phyloP scores from a whole-genome alignment of 116 monocot genomes.

The Phalaenopsis hybrid region DNA sequence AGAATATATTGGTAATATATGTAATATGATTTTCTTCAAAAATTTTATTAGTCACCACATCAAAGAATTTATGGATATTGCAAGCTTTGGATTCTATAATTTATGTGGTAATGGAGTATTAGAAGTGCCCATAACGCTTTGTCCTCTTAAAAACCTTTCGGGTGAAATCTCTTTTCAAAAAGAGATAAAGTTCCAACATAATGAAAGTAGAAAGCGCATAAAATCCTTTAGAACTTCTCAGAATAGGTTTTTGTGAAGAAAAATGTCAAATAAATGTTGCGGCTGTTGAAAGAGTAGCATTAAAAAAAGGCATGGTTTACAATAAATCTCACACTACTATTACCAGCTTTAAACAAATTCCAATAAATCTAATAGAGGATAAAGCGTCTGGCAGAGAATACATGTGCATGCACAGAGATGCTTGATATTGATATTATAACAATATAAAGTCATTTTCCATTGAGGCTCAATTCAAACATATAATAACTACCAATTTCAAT shows the following conservation, averaged over 20 bases:
- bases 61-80: too few species aligned
- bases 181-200: background rate
- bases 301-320: background rate
- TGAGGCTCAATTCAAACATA: background rate
- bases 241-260: background rate
- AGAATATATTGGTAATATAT: too few species aligned
- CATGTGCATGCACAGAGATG: background rate
- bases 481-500: background rate
- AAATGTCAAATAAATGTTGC: background rate
- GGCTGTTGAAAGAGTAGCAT: background rate
- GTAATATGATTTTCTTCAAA: too few species aligned
- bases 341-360: background rate
- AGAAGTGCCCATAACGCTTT: too few species aligned
- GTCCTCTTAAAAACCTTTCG: too few species aligned
- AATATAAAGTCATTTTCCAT: background rate
- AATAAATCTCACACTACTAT: background rate
- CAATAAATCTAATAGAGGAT: background rate
- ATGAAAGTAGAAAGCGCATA: background rate
- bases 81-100: too few species aligned
- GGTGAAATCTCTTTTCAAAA: too few species aligned
- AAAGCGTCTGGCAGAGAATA: background rate
- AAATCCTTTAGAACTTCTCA: background rate
- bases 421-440: background rate
- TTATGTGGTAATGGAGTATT: too few species aligned
- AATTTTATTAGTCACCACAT: too few species aligned